phyloP scores from a whole-genome alignment of 2,329 filamentous ascomycete species.

The Colletotrichum kahawae region DNA sequence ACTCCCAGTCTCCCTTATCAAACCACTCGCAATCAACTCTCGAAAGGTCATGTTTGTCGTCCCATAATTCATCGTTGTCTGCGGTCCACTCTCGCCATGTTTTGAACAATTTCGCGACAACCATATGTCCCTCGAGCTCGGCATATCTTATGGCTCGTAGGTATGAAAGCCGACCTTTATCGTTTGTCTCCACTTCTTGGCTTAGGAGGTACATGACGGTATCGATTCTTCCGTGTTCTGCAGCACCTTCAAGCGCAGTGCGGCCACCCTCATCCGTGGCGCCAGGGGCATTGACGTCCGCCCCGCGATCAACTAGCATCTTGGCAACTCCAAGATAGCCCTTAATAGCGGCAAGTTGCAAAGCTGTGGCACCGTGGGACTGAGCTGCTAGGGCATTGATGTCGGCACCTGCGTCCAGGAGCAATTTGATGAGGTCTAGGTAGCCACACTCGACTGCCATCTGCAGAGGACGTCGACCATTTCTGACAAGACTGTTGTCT shows the following conservation, averaged over 20 bases:
- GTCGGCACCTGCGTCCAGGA: neutral
- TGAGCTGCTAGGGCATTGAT: neutral
- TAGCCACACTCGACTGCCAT: neutral
- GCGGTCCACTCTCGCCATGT: neutral
- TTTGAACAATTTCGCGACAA: neutral
- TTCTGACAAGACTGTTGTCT: rapidly evolving
- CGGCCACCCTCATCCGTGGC: neutral
- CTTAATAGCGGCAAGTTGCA: neutral
- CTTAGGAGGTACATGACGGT: neutral
- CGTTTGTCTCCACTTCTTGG: neutral
- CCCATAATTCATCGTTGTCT: neutral
- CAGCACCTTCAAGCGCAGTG: neutral
- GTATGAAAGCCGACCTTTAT: neutral
- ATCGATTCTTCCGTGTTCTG: neutral
- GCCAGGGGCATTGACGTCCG: neutral
- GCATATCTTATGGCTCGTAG: neutral
- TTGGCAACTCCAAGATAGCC: neutral
- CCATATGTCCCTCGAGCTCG: neutral
- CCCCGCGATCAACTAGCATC: neutral
- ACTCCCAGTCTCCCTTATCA: neutral
- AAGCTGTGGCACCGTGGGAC: neutral
- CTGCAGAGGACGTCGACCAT: neutral
- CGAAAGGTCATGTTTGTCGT: too few species aligned
- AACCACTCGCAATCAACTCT: too few species aligned
- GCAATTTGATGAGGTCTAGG: neutral